phyloP scores from a whole-genome alignment of 208 protist species.

The Wallacemonas sp. region DNA sequence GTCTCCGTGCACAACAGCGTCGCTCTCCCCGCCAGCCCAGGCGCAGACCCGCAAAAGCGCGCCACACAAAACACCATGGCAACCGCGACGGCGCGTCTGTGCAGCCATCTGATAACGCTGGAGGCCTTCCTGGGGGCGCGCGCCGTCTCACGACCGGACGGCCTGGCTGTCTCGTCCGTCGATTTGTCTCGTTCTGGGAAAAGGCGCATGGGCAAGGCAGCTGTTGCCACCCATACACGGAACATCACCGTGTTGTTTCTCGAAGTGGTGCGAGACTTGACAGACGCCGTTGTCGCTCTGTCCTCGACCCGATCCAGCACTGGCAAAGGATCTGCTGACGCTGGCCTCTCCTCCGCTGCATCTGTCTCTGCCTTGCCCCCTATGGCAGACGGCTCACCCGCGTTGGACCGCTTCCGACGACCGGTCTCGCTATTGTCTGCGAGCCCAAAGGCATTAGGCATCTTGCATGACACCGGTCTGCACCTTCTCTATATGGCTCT shows the following conservation, averaged over 20 bases:
- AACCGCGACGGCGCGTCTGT: conserved; percentile 22
- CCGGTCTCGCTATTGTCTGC: conserved; percentile 23
- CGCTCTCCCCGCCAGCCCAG: too few species aligned
- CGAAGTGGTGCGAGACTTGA: conserved; percentile 36
- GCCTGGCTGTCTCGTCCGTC: too few species aligned
- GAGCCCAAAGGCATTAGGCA: conserved; percentile 14
- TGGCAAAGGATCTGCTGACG: not conserved
- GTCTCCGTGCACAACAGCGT: not conserved
- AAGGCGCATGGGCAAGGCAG: too few species aligned
- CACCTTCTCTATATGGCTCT: conserved; percentile 45
- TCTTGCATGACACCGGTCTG: conserved; percentile 47
- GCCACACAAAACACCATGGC: not conserved
- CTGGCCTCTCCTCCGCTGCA: not conserved
- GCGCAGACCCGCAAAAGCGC: too few species aligned
- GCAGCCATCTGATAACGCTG: conserved; percentile 46
- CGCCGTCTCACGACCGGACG: too few species aligned
- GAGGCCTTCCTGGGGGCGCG: conserved; percentile 28
- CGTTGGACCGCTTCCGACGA: conserved; percentile 35
- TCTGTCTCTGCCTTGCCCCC: conserved; percentile 8
- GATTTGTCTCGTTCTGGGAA: too few species aligned
- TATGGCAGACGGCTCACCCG: conserved; percentile 24
- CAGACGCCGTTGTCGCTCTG: conserved; percentile 11
- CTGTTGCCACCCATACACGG: not conserved
- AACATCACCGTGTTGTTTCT: conserved; percentile 23
- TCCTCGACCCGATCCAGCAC: not conserved